Evolutionary conservation across 768 basidiomycete genomes (phyloP), one percentile per base, ranked within the genome.

Genomic region (Scleroderma bovista): DNA sequence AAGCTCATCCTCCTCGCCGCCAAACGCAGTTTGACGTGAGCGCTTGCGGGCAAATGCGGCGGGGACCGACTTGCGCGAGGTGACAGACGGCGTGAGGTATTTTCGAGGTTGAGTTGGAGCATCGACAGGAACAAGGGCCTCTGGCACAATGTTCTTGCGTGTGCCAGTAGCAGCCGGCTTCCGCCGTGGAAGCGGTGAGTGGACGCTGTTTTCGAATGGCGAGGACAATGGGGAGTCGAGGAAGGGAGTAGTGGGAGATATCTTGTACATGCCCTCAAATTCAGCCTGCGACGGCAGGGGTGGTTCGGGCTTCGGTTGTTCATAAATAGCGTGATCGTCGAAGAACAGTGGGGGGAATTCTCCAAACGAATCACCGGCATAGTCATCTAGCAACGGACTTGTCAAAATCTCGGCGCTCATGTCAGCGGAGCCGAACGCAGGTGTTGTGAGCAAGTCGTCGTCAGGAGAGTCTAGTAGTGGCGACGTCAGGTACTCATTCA

Each of bases 51-150:
- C 77, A 57, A 88, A 88, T 32, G 79, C 81, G 1, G 80, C 84
- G 1, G 90, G 88, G 20, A 91, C 65, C 36, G 83, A 81, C 68
- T 91, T 93, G 45, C 83, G 76, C 15, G 91, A 91, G 0, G 92
- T 93, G 1, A 75, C 64, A 0, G 88, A 91, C 0, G 87, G 83
- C 0, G 75, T 76, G 15, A 79, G 58, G 59, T 93, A 93, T n/a
- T 78, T 78, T 54, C 91, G 82, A 0, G 77, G 40, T 61, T 93
- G 91, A 1, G 85, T 89, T 1, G 91, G 92, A 1, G 91, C 91
- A 46, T 86, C 81, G 57, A 83, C 62, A 19, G 84, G 76, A 20
- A 93, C 77, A 19, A 90, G 76, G 2, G 74, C 60, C 29, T 78
- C 77, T 3, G 88, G 83, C 3, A 78, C 79, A 37, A 84, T 69